Base-by-base conservation (phyloP, 192 early-diverging fungal genomes). In the Coemansia guatemalensis region DNA sequence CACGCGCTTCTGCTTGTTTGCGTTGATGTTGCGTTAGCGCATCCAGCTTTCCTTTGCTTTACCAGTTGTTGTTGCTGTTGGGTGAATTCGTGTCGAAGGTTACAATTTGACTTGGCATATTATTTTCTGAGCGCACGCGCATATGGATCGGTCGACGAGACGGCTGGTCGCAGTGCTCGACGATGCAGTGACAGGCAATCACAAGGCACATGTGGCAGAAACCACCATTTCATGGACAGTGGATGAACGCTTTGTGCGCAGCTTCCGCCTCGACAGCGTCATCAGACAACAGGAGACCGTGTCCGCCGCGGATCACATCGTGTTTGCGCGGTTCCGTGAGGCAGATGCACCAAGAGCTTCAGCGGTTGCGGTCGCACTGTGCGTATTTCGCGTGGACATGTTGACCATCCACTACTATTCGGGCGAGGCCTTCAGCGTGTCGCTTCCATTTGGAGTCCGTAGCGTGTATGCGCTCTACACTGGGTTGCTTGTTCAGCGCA, bases 401-500 rank as follows among this genome's bases (percentile, higher is more conserved):
- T 58, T 81, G 8, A 24, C 18, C 32, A 75, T 81, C 7, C 55
- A 75, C 62, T 72, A 58, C 44, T 33, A 69, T 25, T 60, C 72
- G 2, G 78, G 78, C 33, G 78, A 71, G 49, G 52, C 60, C 7
- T 75, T 73, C 25, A 20, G 23, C 1, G 48, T 81, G 11, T 32
- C 67, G 39, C 63, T 81, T 11, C 74, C 78, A 33, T 81, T 81
- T 50, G 48, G 63, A 18, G 73, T 75, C 35, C 62, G 54, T 23
- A 55, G 56, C 32, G 78, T 53, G 17, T 53, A 57, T 33, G 33
- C 74, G 39, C 65, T 81, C 20, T 65, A 75, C n/a, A 61, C 30
- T 11, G 78, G 78, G 1, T 50, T 81, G 17, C 53, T 81, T 23
- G 64, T 81, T 21, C 78, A 81, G 64, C 62, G 77, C 3, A 56